A percentile compares a stretch with the other conserved stretches of the same genome.
phyloP scores from a whole-genome alignment of 1,139 yeast species.

The Wickerhamomyces sp. region DNA sequence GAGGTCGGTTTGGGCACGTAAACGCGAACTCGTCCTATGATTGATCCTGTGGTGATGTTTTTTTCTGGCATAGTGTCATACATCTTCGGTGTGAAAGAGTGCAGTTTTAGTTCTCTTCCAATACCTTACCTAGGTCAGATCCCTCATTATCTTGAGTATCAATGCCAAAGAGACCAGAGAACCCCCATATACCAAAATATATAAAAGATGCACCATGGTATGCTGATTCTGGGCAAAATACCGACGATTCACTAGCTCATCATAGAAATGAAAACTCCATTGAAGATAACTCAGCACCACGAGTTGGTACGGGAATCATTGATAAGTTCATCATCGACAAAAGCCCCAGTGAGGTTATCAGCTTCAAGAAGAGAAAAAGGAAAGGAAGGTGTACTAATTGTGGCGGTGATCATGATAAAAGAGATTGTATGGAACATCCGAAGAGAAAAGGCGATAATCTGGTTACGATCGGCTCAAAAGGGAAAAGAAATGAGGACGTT shows the following conservation, averaged over 20 bases:
- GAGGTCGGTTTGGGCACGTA: conserved; percentile 2
- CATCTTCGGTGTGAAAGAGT: no score
- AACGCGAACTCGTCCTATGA: not conserved
- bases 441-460: conserved; percentile 23
- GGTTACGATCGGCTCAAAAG: conserved; percentile 4
- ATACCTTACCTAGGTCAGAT: not conserved
- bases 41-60: not conserved
- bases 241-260: conserved; percentile 42
- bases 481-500: conserved; percentile 34
- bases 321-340: conserved; percentile 26
- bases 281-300: conserved; percentile 30
- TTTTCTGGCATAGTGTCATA: no score
- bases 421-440: conserved; percentile 50
- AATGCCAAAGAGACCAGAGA: conserved; percentile 14
- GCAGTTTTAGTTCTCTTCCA: no score
- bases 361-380: conserved; percentile 26
- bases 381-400: conserved; percentile 43
- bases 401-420: conserved; percentile 43
- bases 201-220: conserved; percentile 53
- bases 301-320: conserved; percentile 31
- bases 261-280: conserved; percentile 37
- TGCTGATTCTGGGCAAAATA: conserved; percentile 17
- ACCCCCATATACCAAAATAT: conserved; percentile 39
- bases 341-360: conserved; percentile 4
- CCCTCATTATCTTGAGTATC: not conserved